Evolutionary conservation across 441 rosid species (phyloP), one percentile per base, ranked within the genome.

Genomic region (Populus tomentosa): DNA sequence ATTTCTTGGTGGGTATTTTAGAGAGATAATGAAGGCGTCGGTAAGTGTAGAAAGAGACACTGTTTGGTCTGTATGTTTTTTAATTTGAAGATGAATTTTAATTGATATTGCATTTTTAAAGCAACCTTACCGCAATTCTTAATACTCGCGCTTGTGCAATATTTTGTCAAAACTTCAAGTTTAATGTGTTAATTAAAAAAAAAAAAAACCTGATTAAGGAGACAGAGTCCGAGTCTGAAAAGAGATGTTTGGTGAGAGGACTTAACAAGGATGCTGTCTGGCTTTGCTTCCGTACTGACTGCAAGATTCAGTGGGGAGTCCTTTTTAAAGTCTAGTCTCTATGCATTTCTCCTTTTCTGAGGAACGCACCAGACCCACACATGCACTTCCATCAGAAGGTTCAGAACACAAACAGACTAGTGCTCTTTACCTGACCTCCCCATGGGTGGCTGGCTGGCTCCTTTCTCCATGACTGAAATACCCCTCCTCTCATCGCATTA

Each of bases 311-410:
- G 69, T 71, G 77, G 50, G 64, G 42, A 10, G 75, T 30, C 65
- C 81, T 30, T 80, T 75, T 30, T 53, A 53, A 40, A 70, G 79
- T 73, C 59, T 62, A 64, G 78, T 76, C 74, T 75, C 67, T 16
- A 21, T 70, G 24, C 33, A 33, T 36, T 38, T 53, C 74, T 24
- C 62, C 40, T 50, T 62, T 69, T 66, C 70, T 69, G 36, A 72
- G 70, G 66, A 69, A 72, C 61, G 20, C 53, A 10, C 21, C 73
- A 67, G 69, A 79, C 74, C 76, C 79, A 40, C 67, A 79, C 70
- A 38, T 80, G 73, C 74, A 71, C 75, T 53, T 75, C 75, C 71
- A 70, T 67, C 80, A 76, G 82, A 84, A 70, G 61, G 18, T 80
- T 75, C 84, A 82, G 81, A 72, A 6, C 72, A 42, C 24, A 40